Evolutionary conservation across 2,329 filamentous ascomycete species (phyloP).

Genomic region (Blumeria hordei): DNA sequence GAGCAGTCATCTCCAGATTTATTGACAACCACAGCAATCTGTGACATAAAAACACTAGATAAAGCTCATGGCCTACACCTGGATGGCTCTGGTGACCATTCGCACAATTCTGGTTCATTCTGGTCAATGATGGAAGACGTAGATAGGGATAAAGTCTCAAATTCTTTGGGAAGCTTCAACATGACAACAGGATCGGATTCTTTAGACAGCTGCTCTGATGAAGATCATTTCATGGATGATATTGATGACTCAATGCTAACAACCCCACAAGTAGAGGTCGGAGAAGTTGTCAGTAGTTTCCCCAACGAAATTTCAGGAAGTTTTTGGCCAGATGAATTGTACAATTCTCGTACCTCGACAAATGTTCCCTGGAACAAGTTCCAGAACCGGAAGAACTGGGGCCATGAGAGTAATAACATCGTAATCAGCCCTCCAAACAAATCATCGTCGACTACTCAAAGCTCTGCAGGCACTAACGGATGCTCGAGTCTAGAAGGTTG

Average conservation of each 20-base stretch:
- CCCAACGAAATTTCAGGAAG: conserved; percentile 25
- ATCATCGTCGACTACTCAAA: conserved; percentile 43
- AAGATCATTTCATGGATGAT: conserved; percentile 44
- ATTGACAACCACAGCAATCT: conserved; percentile 56
- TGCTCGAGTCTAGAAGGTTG: conserved; percentile 27
- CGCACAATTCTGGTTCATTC: conserved; percentile 26
- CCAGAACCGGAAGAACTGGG: conserved; percentile 41
- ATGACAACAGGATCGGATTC: conserved; percentile 63
- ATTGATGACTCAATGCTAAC: conserved; percentile 57
- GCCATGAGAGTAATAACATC: conserved; percentile 46
- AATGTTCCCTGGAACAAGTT: conserved; percentile 46
- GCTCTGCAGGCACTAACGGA: conserved; percentile 15
- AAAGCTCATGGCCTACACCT: conserved; percentile 24
- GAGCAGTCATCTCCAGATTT: conserved; percentile 74
- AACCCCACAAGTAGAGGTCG: conserved; percentile 46
- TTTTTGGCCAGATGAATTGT: conserved; percentile 43
- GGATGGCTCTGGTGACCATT: conserved; percentile 38
- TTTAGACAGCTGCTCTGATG: conserved; percentile 38
- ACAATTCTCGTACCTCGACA: conserved; percentile 51
- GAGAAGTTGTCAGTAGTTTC: not conserved
- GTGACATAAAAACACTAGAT: conserved; percentile 34
- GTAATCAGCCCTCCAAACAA: conserved; percentile 45
- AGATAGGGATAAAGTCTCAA: conserved; percentile 50
- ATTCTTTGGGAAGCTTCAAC: conserved; percentile 28
- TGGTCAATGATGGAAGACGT: conserved; percentile 48